Evolutionary conservation across 371 early-diverging fungal species (phyloP).

Genomic region (Nosema bombycis): DNA sequence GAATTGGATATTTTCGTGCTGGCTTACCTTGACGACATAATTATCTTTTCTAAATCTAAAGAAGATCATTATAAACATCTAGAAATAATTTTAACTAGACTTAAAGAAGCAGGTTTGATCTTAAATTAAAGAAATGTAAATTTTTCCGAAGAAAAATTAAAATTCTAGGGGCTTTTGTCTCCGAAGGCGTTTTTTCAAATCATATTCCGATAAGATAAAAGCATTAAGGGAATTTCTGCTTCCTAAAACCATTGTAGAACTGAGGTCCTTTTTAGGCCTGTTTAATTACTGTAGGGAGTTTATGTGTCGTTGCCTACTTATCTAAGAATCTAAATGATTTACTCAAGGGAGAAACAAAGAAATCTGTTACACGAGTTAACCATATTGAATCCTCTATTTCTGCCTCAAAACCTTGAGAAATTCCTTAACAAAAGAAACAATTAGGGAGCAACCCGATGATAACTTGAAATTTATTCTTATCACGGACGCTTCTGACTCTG

Average conservation of each 20-base stretch:
- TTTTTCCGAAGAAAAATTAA: neutral
- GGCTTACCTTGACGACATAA: conserved; percentile 3
- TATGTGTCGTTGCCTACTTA: neutral
- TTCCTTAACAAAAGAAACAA: neutral
- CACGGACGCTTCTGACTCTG: neutral
- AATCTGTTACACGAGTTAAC: neutral
- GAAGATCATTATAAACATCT: neutral
- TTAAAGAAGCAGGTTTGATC: neutral
- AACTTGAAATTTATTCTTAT: neutral
- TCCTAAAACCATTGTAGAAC: neutral
- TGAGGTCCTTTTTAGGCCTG: neutral
- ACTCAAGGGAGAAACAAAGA: neutral
- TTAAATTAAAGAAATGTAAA: neutral
- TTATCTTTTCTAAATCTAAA: neutral
- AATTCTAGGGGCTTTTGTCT: neutral
- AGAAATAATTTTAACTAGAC: neutral
- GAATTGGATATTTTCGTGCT: neutral
- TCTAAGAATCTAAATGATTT: neutral
- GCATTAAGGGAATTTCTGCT: neutral
- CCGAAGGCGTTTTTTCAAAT: neutral
- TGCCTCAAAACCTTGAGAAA: too few relatives aligned
- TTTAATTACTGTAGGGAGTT: neutral
- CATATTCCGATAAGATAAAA: neutral
- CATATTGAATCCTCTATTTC: neutral
- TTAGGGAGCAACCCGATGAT: neutral